Percentiles rank a stretch among this genome's conserved stretches.
Conservation (phyloP, 2,329 filamentous ascomycete species). For the Penicillium sp. region DNA sequence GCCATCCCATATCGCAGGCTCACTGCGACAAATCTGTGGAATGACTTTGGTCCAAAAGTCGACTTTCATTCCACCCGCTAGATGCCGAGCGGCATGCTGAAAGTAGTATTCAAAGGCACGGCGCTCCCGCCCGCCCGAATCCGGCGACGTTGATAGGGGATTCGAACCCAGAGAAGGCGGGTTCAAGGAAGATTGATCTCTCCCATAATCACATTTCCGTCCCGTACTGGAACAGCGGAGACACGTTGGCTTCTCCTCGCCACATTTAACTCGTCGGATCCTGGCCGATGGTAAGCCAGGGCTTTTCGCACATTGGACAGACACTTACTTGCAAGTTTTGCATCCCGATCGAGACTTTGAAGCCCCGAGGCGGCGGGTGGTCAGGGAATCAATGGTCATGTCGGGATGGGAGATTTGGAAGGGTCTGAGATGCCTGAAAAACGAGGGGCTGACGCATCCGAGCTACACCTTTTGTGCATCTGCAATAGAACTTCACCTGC, state of each 20-base stretch:
- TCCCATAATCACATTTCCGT: conserved; percentile 15
- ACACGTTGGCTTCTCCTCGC: conserved; percentile 23
- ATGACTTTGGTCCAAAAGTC: conserved; percentile 19
- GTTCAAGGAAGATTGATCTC: background rate
- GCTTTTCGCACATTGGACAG: background rate
- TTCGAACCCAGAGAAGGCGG: background rate
- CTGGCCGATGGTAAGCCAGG: conserved; percentile 3
- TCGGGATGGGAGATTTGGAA: background rate
- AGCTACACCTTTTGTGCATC: no score
- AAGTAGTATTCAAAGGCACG: conserved; percentile 24
- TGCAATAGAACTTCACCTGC: no score
- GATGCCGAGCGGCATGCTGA: conserved; percentile 11
- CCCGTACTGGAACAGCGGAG: conserved; percentile 12
- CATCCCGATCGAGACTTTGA: conserved; percentile 17
- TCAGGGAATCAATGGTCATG: background rate
- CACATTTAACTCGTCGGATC: conserved; percentile 23
- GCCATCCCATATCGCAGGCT: conserved; percentile 23
- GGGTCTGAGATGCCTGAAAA: background rate
- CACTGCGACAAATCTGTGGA: conserved; percentile 15
- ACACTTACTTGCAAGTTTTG: conserved; percentile 20
- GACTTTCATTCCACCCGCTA: conserved; percentile 10
- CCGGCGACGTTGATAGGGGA: conserved; percentile 1
- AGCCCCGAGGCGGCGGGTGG: conserved; percentile 7
- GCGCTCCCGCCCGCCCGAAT: conserved; percentile 12
- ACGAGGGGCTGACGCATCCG: background rate